These are phyloP conservation scores for Anastatica hierochuntica DNA, from an alignment of 345 rosid species.

Conservation along the genomic window DNA sequence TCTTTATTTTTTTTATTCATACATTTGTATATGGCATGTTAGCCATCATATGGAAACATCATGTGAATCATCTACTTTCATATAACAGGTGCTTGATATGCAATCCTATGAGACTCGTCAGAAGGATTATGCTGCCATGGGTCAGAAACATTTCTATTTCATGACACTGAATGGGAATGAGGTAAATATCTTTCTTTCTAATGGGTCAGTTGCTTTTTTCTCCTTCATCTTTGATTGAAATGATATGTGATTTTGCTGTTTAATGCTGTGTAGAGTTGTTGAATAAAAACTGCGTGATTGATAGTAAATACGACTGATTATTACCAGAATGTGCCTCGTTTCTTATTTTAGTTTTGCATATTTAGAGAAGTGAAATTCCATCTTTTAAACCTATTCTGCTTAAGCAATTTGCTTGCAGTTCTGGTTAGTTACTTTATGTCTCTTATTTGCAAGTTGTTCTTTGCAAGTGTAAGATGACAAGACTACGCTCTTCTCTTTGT, in stretches of 20 bases:
- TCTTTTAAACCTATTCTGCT: too few relatives aligned
- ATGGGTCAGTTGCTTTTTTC: background rate
- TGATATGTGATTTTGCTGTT: background rate
- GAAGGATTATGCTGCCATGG: conserved; percentile 76
- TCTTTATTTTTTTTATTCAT: background rate
- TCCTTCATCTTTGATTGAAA: conserved; percentile 7
- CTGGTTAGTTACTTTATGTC: too few relatives aligned
- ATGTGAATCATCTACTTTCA: background rate
- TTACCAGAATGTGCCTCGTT: too few relatives aligned
- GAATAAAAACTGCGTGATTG: too few relatives aligned
- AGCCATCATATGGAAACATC: background rate
- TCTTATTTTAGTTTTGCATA: too few relatives aligned
- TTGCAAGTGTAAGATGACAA: too few relatives aligned
- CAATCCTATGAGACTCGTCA: conserved; percentile 73
- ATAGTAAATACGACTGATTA: too few relatives aligned
- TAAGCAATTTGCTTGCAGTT: too few relatives aligned
- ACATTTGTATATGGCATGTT: background rate
- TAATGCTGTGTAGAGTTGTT: too few relatives aligned
- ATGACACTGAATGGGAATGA: conserved; percentile 96
- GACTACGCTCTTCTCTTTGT: too few relatives aligned
- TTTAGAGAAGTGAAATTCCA: too few relatives aligned
- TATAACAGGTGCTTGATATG: conserved; percentile 94
- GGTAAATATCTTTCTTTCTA: conserved; percentile 37
- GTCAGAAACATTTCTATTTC: conserved; percentile 98
- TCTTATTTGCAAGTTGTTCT: too few relatives aligned